These are phyloP conservation scores for Eremothecium sinecaudum DNA, from an alignment of 1,139 yeast genomes.

Conservation along the genomic window DNA sequence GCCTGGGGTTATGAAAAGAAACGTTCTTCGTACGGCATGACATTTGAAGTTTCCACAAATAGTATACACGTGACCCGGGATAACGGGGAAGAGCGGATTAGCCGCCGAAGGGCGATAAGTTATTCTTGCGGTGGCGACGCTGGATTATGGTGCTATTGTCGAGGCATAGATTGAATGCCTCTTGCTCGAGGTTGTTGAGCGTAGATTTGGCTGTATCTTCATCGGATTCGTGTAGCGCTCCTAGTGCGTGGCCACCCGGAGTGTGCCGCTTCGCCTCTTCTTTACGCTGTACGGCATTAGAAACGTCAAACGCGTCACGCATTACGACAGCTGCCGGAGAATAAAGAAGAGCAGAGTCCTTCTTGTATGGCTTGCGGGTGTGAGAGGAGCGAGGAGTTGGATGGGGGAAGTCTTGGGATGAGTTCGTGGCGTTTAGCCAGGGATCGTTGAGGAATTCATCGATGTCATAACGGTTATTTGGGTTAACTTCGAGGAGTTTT, in stretches of 20 bases:
- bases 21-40: no score
- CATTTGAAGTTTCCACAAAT: no score
- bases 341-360: conserved; percentile 33
- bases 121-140: conserved; percentile 50
- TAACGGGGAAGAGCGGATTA: no score
- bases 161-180: conserved; percentile 56
- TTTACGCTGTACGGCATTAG: conserved; percentile 87
- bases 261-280: conserved; percentile 59
- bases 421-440: conserved; percentile 43
- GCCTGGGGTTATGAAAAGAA: conserved; percentile 2
- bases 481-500: conserved; percentile 73
- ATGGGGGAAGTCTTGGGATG: conserved; percentile 5
- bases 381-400: conserved; percentile 9
- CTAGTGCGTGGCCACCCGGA: conserved; percentile 11
- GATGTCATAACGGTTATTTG: conserved; percentile 63
- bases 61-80: no score
- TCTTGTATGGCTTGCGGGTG: conserved; percentile 13
- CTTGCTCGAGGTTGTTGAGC: conserved; percentile 14
- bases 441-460: conserved; percentile 76
- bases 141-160: conserved; percentile 76
- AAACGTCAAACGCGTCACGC: conserved; percentile 90
- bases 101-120: no score
- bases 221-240: conserved; percentile 17
- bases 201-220: conserved; percentile 9
- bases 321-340: conserved; percentile 90